These are phyloP conservation scores for Rubia tinctorum DNA, from an alignment of 305 asterid genomes.

Conservation along the genomic window DNA sequence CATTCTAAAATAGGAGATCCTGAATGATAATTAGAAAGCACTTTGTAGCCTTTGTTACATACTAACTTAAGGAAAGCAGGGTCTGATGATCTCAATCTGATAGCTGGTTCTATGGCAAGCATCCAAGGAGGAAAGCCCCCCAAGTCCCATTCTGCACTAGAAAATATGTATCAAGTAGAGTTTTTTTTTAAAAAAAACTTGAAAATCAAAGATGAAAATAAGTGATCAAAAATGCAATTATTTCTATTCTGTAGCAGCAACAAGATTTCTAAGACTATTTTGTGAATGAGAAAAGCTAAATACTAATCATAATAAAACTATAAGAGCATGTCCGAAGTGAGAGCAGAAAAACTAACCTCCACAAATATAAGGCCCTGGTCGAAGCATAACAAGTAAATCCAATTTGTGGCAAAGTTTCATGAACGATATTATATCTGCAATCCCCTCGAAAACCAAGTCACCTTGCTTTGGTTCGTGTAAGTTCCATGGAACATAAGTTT, in stretches of 20 bases:
- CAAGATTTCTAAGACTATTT: background rate
- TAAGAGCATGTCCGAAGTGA: background rate
- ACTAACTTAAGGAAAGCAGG: conserved; percentile 74
- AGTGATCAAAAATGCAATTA: background rate
- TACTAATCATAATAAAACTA: background rate
- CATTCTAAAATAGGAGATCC: background rate
- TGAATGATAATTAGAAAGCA: background rate
- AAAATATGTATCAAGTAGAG: background rate
- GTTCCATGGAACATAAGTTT: conserved; percentile 94
- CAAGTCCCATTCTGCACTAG: conserved; percentile 87
- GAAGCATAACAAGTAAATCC: conserved; percentile 88
- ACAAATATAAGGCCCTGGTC: conserved; percentile 92
- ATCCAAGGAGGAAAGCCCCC: conserved; percentile 98
- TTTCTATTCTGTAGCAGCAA: background rate
- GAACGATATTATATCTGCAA: conserved; percentile 70
- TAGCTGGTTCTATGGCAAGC: conserved; percentile 72
- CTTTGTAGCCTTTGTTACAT: conserved; percentile 21
- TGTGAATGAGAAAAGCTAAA: background rate
- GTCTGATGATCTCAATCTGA: conserved; percentile 81
- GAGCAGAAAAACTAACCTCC: conserved; percentile 59
- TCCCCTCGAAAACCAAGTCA: conserved; percentile 62
- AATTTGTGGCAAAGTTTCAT: conserved; percentile 73
- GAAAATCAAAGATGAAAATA: background rate
- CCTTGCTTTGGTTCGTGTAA: conserved; percentile 83
- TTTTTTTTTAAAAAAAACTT: background rate